A percentile compares a stretch with the other conserved stretches of the same genome.
Evolutionary conservation across 2,329 filamentous ascomycete species (phyloP).

Genomic region (Fusarium mundagurra): DNA sequence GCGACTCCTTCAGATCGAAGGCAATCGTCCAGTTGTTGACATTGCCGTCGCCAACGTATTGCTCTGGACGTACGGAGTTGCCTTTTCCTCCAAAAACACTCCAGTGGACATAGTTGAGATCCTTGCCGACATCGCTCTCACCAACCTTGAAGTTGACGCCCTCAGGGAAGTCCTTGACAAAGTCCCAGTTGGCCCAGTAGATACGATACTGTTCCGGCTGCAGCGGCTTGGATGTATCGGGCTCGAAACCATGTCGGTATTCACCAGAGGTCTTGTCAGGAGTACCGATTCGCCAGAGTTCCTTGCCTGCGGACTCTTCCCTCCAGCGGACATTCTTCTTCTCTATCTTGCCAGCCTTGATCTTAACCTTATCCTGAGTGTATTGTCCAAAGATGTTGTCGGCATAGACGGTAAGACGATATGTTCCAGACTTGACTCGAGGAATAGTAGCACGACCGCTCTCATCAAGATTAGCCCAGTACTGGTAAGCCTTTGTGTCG

Average conservation of each 20-base stretch:
- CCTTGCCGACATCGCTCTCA: slow-evolving; percentile 56
- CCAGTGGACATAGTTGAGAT: slow-evolving; percentile 75
- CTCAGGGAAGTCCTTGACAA: slow-evolving; percentile 65
- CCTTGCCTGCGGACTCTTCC: slow-evolving; percentile 64
- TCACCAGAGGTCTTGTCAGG: slow-evolving; percentile 71
- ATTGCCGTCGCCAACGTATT: slow-evolving; percentile 54
- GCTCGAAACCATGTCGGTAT: slow-evolving; percentile 65
- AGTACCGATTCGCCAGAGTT: slow-evolving; percentile 70
- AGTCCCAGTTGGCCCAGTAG: slow-evolving; percentile 71
- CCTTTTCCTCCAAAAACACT: slow-evolving; percentile 67
- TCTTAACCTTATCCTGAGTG: slow-evolving; percentile 59
- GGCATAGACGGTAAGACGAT: slow-evolving; percentile 71
- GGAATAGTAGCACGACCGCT: slow-evolving; percentile 62
- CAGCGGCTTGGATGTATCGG: slow-evolving; percentile 58
- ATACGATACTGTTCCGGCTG: slow-evolving; percentile 67
- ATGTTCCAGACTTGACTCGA: slow-evolving; percentile 66
- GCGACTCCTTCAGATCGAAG: slow-evolving; percentile 57
- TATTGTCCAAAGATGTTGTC: slow-evolving; percentile 70
- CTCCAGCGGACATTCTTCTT: slow-evolving; percentile 57
- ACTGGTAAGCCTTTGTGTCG: slow-evolving; percentile 66
- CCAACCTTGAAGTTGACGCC: slow-evolving; percentile 69
- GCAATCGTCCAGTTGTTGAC: slow-evolving; percentile 70
- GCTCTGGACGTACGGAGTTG: slow-evolving; percentile 56
- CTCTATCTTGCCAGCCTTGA: slow-evolving; percentile 51
- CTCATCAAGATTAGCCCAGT: slow-evolving; percentile 65